Base-by-base conservation (phyloP, 306 rosid genomes). In the Lupinus albus region DNA sequence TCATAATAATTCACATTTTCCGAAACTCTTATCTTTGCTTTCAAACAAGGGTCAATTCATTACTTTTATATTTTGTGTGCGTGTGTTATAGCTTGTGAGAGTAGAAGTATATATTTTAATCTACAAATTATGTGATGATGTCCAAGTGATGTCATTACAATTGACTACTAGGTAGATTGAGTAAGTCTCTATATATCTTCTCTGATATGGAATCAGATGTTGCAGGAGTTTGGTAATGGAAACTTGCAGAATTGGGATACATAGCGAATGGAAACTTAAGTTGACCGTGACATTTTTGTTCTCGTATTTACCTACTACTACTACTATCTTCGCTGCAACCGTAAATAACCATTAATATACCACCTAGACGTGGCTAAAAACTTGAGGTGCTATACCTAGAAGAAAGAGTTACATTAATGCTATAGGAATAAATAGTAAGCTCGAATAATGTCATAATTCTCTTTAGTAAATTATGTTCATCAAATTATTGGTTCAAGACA, bases 161-260 rank as follows among this genome's bases (percentile, higher is more conserved):
- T 48, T 65, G 70, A 48, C 32, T 63, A 48, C 32, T 63, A 44
- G 68, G 13, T 21, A 8, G 21, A n/a, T 63, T 44, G 68, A 45
- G 21, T 39, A 49, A 16, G 5, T 38, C 65, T n/a, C 2, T 18
- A 11, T 33, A 59, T 60, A 5, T 41, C 49, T 8, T 20, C 6
- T 45, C 41, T 64, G 46, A 64, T 28, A 15, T 49, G 12, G 11
- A 49, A 51, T 48, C 48, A 65, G 44, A 14, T 32, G 71, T 6
- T 65, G 71, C 57, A 64, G 57, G 12, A 64, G 57, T 32, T 33
- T 65, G 71, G 59, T 48, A 65, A 65, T 49, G 48, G 45, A 48
- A 33, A 49, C 67, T 47, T 41, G 67, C 51, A 41, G 67, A 41
- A 39, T 5, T 11, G 47, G 47, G 45, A 35, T 35, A 17, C 11